Conservation (phyloP, 306 rosid species). For the Rosa persica region DNA sequence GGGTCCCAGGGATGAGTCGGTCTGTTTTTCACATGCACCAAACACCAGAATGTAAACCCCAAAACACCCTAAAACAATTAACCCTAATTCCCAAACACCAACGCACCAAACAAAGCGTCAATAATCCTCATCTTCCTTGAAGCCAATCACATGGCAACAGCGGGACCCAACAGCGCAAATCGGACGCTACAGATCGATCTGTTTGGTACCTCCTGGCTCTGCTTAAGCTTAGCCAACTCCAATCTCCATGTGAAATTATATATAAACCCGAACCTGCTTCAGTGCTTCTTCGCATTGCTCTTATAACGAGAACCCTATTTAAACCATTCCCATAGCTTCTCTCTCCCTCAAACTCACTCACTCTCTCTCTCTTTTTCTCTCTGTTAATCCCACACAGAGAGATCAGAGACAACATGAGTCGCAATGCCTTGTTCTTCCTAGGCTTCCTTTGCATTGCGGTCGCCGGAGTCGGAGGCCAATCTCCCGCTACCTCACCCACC, state of each 20-base stretch:
- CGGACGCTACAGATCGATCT: conserved; percentile 7
- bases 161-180: conserved; percentile 11
- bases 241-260: conserved; percentile 18
- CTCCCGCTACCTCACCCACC: conserved; percentile 63
- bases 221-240: not conserved
- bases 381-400: not conserved
- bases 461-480: conserved; percentile 59
- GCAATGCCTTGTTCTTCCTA: conserved; percentile 22
- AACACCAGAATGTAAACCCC: not conserved
- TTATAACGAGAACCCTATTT: conserved; percentile 30
- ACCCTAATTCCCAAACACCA: not conserved
- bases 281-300: not conserved
- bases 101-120: not conserved
- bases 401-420: conserved; percentile 23
- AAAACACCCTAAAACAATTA: not conserved
- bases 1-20: not conserved
- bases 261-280: not conserved
- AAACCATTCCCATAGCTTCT: conserved; percentile 10
- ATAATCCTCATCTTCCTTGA: not conserved
- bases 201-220: conserved; percentile 3
- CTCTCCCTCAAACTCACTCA: conserved; percentile 1
- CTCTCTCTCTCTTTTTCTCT: conserved; percentile 5
- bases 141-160: not conserved
- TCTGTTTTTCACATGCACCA: conserved; percentile 15
- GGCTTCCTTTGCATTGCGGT: conserved; percentile 51